Percentiles rank a stretch among this genome's conserved stretches.
Evolutionary conservation across 345 rosid genomes (phyloP).

Genomic region (Salix purpurea): DNA sequence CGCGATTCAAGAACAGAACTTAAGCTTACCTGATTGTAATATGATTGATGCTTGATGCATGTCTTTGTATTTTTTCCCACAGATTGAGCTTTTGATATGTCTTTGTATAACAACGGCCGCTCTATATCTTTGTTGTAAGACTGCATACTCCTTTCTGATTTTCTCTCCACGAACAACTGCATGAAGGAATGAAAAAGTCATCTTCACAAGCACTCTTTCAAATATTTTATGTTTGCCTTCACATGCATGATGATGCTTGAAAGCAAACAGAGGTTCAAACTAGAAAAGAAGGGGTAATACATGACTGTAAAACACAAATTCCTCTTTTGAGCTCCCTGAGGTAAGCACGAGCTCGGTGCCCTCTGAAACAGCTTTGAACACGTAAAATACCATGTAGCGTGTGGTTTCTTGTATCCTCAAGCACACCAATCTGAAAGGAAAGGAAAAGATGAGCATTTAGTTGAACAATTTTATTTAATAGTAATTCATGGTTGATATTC

Average conservation of each 20-base stretch:
- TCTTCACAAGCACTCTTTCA: neutral
- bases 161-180: slow-evolving; percentile 80
- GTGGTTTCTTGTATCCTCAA: slow-evolving; percentile 92
- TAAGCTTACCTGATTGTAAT: slow-evolving; percentile 69
- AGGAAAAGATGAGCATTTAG: neutral
- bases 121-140: slow-evolving; percentile 59
- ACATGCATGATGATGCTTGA: slow-evolving; percentile 9
- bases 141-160: slow-evolving; percentile 59
- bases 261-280: neutral
- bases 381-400: slow-evolving; percentile 95
- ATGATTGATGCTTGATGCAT: slow-evolving; percentile 50
- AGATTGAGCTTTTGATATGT: slow-evolving; percentile 49
- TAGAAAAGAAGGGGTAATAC: slow-evolving; percentile 37
- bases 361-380: slow-evolving; percentile 94
- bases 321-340: slow-evolving; percentile 63
- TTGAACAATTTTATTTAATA: neutral
- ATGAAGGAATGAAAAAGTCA: slow-evolving; percentile 21
- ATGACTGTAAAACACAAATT: slow-evolving; percentile 69
- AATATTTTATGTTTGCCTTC: neutral
- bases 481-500: neutral
- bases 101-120: slow-evolving; percentile 85
- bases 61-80: slow-evolving; percentile 40
- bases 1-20: neutral
- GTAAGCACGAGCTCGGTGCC: slow-evolving; percentile 69
- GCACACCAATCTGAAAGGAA: slow-evolving; percentile 78